phyloP scores from a whole-genome alignment of 2,329 filamentous ascomycete species.

The Penicillium olsonii region DNA sequence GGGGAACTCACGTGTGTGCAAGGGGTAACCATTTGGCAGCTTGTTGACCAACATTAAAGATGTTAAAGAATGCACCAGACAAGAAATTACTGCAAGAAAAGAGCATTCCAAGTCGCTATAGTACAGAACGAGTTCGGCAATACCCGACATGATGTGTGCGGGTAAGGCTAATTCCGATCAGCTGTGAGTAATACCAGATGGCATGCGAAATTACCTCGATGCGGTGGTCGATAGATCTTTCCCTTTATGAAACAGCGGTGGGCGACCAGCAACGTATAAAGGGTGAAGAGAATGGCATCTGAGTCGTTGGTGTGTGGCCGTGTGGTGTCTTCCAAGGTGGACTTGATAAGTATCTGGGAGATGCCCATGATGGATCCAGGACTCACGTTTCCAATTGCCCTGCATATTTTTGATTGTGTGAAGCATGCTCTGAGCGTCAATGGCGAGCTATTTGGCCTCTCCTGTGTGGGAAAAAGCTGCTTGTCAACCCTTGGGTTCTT shows the following conservation, averaged over 20 bases:
- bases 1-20: not conserved
- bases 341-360: not conserved
- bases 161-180: not conserved
- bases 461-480: too few species aligned
- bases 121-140: not conserved
- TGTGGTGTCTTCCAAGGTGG: not conserved
- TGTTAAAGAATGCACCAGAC: not conserved
- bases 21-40: not conserved
- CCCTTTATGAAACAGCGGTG: not conserved
- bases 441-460: not conserved
- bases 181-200: not conserved
- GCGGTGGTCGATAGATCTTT: not conserved
- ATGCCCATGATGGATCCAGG: not conserved
- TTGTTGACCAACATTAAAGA: not conserved
- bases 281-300: not conserved
- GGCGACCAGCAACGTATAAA: not conserved
- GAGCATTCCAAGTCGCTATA: not conserved
- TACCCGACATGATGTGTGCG: not conserved
- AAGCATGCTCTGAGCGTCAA: not conserved
- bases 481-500: too few species aligned
- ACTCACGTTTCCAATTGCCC: not conserved
- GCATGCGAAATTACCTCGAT: not conserved
- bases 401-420: not conserved
- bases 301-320: not conserved
- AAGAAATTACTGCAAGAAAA: not conserved